These are phyloP conservation scores for Breynia disticha DNA, from an alignment of 441 rosid species.

Conservation along the genomic window DNA sequence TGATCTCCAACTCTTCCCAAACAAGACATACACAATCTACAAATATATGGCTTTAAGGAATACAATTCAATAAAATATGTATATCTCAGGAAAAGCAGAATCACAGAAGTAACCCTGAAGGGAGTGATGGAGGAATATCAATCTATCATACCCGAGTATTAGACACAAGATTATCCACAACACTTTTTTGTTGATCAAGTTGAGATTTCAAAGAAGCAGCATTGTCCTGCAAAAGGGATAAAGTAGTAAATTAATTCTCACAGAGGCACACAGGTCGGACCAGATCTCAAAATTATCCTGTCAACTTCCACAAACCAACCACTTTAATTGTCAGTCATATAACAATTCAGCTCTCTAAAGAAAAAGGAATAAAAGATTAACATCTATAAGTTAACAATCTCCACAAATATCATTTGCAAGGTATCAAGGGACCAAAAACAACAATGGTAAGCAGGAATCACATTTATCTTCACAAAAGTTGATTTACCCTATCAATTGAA, in stretches of 20 bases:
- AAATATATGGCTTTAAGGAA: background rate
- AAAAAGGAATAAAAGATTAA: too few relatives aligned
- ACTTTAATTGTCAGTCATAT: background rate
- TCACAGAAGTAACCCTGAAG: background rate
- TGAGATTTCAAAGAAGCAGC: constrained; percentile 73
- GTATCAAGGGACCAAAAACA: too few relatives aligned
- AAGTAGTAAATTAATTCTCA: constrained; percentile 9
- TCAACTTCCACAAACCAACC: background rate
- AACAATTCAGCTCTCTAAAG: constrained; percentile 3
- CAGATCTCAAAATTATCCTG: background rate
- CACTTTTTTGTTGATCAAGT: constrained; percentile 78
- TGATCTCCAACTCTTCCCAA: too few relatives aligned
- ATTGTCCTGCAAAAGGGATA: constrained; percentile 49
- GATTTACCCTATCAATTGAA: too few relatives aligned
- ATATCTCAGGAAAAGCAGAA: background rate
- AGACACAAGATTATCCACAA: constrained; percentile 85
- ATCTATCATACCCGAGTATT: constrained; percentile 68
- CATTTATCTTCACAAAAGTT: too few relatives aligned
- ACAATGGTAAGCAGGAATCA: too few relatives aligned
- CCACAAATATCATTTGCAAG: too few relatives aligned
- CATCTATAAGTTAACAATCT: too few relatives aligned
- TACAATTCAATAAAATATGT: background rate
- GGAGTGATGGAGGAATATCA: constrained; percentile 6
- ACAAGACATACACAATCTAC: background rate
- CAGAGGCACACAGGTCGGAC: background rate